These are phyloP conservation scores for Parascedosporium putredinis DNA, from an alignment of 2,329 filamentous ascomycete species.

Conservation along the genomic window DNA sequence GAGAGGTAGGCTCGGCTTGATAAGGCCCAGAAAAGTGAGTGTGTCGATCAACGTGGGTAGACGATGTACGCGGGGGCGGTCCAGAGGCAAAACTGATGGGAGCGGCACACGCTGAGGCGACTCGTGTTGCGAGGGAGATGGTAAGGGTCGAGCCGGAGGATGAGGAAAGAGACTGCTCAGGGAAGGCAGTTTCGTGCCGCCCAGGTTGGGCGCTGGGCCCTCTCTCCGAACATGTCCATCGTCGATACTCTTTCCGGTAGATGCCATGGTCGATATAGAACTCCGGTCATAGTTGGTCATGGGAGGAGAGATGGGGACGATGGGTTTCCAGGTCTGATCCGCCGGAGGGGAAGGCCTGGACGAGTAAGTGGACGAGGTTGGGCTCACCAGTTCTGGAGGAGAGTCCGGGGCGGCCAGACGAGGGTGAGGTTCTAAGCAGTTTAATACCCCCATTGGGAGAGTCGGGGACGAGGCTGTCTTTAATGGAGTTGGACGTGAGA, in stretches of 20 bases:
- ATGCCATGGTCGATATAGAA: conserved; percentile 25
- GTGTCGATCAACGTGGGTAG: conserved; percentile 20
- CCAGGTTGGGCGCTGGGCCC: conserved; percentile 18
- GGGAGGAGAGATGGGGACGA: conserved; percentile 37
- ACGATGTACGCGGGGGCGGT: conserved; percentile 30
- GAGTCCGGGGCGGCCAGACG: conserved; percentile 41
- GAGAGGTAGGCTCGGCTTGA: conserved; percentile 15
- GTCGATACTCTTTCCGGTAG: conserved; percentile 26
- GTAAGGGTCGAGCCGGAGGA: conserved; percentile 12
- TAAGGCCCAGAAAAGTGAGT: conserved; percentile 2
- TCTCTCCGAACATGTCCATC: conserved; percentile 25
- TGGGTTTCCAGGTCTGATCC: conserved; percentile 33
- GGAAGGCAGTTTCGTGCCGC: conserved; percentile 42
- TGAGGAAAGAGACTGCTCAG: conserved; percentile 45
- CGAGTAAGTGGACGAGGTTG: conserved; percentile 36
- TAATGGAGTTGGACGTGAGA: not conserved
- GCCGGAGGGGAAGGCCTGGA: conserved; percentile 31
- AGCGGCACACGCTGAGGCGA: conserved; percentile 28
- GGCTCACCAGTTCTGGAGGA: conserved; percentile 43
- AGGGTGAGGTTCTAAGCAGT: conserved; percentile 38
- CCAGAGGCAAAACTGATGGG: conserved; percentile 34
- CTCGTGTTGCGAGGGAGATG: conserved; percentile 28
- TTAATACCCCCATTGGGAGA: conserved; percentile 46
- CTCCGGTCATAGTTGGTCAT: conserved; percentile 46
- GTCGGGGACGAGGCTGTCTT: conserved; percentile 11